Base-by-base conservation (phyloP, 768 basidiomycete genomes). In the Suillus lakei region DNA sequence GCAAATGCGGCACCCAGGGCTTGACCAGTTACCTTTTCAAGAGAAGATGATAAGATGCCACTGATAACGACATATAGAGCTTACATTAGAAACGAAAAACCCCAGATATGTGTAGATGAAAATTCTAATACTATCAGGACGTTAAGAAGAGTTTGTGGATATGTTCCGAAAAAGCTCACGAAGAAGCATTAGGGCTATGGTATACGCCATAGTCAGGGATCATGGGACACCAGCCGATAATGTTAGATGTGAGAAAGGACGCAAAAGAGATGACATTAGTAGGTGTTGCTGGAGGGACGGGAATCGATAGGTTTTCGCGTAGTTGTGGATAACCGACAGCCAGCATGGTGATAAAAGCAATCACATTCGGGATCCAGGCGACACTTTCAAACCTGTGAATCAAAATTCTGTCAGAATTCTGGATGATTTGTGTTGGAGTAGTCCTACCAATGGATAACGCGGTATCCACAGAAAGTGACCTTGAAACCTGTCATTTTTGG, bases 261-360 rank as follows among this genome's bases (percentile, higher is more conserved):
- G 79, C 77, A 69, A 82, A 86, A 2, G 83, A 80, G 44, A 86
- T 66, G 0, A 85, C 68, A 1, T 69, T 65, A 1, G 77, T 64
- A 2, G 77, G 69, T 0, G 78, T 78, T 2, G 83, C 78, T 3
- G 79, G 72, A 0, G 69, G 68, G 9, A 68, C 82, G 16, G 81
- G 80, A 4, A 81, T 63, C 4, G 53, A 62, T 43, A 71, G 82
- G 55, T 80, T 86, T 23, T 68, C 71, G 15, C 76, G 77, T 23
- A 95, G 76, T 65, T 92, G 83, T 61, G 91, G 88, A 0, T 88
- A 92, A 0, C 91, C 87, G 23, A 92, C 76, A 1, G 89, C 91
- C 1, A 91, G 73, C 43, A 86, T 87, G 51, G 91, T 82, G 34
- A 93, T 73, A 73, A 89, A 93, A 9, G 87, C 84, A 58, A 95